Evolutionary conservation across 2,329 filamentous ascomycete genomes (phyloP).

Genomic region (Aspergillus sp.): DNA sequence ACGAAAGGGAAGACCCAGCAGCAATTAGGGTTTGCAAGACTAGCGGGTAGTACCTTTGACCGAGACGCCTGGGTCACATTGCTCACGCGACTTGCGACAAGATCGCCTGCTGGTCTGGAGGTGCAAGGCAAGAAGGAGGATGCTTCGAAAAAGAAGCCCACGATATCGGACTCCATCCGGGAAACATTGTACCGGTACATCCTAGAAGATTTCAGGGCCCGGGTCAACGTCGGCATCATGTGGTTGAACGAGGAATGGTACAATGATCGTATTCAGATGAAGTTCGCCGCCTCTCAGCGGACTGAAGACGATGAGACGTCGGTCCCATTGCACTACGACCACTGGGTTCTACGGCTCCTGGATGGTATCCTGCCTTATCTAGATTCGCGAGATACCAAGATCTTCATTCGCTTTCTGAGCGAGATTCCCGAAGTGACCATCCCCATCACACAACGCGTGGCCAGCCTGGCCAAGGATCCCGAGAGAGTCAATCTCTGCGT

Average conservation of each 20-base stretch:
- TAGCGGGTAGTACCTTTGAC: slow-evolving; percentile 81
- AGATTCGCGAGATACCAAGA: slow-evolving; percentile 78
- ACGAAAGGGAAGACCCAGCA: slow-evolving; percentile 51
- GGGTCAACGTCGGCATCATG: slow-evolving; percentile 85
- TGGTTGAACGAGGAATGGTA: slow-evolving; percentile 99
- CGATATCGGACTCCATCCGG: slow-evolving; percentile 66
- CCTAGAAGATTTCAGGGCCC: slow-evolving; percentile 84
- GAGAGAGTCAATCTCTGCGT: slow-evolving; percentile 61
- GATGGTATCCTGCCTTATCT: slow-evolving; percentile 88
- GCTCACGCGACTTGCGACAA: slow-evolving; percentile 79
- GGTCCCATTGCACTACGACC: slow-evolving; percentile 65
- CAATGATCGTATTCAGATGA: slow-evolving; percentile 68
- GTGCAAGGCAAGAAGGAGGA: slow-evolving; percentile 32
- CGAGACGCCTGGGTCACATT: slow-evolving; percentile 90
- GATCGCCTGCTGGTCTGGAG: slow-evolving; percentile 70
- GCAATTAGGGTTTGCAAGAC: slow-evolving; percentile 73
- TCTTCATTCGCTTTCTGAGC: slow-evolving; percentile 84
- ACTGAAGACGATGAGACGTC: slow-evolving; percentile 47
- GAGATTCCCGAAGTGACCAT: slow-evolving; percentile 80
- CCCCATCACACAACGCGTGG: slow-evolving; percentile 70
- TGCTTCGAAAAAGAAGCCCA: slow-evolving; percentile 23
- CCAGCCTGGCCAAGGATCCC: slow-evolving; percentile 62
- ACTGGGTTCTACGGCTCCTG: slow-evolving; percentile 76
- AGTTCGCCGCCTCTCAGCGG: slow-evolving; percentile 42
- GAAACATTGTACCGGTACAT: slow-evolving; percentile 81